Evolutionary conservation across 2,329 filamentous ascomycete genomes (phyloP).

Genomic region (Shiraia sp.): DNA sequence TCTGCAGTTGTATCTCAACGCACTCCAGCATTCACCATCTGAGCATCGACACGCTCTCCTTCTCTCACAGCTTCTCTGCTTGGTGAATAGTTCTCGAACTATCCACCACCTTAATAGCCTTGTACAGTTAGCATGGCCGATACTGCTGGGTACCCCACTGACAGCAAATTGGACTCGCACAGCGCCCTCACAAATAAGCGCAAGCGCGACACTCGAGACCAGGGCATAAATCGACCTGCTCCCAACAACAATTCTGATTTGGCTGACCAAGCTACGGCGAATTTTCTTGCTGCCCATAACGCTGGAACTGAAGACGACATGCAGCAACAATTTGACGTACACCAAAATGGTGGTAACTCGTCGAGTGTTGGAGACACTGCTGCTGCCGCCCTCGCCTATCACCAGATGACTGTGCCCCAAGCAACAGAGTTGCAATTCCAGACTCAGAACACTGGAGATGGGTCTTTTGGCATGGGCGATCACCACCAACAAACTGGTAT

Average conservation of each 20-base stretch:
- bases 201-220: conserved; percentile 52
- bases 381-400: conserved; percentile 59
- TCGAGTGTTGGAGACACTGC: conserved; percentile 61
- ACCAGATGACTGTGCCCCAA: conserved; percentile 61
- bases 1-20: conserved; percentile 17
- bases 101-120: conserved; percentile 6
- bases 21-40: conserved; percentile 1
- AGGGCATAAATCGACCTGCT: conserved; percentile 44
- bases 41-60: conserved; percentile 2
- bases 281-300: conserved; percentile 47
- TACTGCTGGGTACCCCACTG: conserved; percentile 44
- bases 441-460: conserved; percentile 49
- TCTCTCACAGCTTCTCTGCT: conserved; percentile 3
- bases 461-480: conserved; percentile 50
- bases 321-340: conserved; percentile 47
- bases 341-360: conserved; percentile 59
- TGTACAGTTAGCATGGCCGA: conserved; percentile 36
- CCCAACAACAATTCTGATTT: conserved; percentile 40
- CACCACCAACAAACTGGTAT: conserved; percentile 43
- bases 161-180: conserved; percentile 40
- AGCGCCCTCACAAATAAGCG: conserved; percentile 47
- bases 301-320: conserved; percentile 47
- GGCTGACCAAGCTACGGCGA: conserved; percentile 43
- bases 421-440: conserved; percentile 59
- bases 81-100: conserved; percentile 8